A percentile compares a stretch with the other conserved stretches of the same genome.
Evolutionary conservation across 2,329 filamentous ascomycete genomes (phyloP).

Genomic region (Pseudogymnoascus pannorum): DNA sequence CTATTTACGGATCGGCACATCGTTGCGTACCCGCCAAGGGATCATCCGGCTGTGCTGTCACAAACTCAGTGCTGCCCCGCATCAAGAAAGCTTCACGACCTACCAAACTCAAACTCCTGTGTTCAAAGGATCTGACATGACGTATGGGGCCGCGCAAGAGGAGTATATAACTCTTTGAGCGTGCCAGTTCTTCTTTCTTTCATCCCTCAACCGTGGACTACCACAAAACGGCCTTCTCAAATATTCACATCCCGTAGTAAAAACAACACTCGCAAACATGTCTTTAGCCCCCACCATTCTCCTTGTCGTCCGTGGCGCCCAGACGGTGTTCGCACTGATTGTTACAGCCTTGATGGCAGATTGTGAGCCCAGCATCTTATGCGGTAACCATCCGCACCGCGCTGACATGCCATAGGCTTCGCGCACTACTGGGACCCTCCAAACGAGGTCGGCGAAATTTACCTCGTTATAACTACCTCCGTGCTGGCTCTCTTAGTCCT

Average conservation of each 20-base stretch:
- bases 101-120: background rate
- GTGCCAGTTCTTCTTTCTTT: background rate
- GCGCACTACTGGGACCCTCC: background rate
- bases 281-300: background rate
- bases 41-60: background rate
- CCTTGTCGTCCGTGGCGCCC: background rate
- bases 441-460: background rate
- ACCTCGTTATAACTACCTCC: background rate
- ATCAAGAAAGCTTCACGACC: background rate
- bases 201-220: background rate
- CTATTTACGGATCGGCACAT: background rate
- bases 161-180: background rate
- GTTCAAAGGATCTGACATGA: background rate
- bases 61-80: no score
- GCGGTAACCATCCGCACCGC: background rate
- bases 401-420: background rate
- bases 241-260: background rate
- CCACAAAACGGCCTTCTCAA: background rate
- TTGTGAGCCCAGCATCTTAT: background rate
- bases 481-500: background rate
- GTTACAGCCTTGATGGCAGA: background rate
- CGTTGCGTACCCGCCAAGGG: background rate
- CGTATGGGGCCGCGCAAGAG: background rate
- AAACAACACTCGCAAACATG: background rate
- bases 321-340: background rate